phyloP scores from a whole-genome alignment of 1,284 basidiomycete species.

The Cutaneotrichosporon curvatum region DNA sequence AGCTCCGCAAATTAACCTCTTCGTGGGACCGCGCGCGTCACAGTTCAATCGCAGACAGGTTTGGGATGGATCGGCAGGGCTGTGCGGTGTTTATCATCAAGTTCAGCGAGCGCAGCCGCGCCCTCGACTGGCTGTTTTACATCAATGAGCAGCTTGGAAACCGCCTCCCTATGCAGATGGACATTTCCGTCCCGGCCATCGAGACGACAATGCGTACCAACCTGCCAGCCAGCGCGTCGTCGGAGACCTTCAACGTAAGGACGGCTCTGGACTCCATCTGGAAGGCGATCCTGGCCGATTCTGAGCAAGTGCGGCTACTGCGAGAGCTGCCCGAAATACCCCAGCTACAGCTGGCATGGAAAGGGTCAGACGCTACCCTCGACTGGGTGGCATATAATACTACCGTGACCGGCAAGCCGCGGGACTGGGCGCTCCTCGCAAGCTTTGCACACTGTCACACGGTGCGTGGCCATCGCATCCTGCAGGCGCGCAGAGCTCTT shows the following conservation, averaged over 20 bases:
- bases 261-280: slow-evolving; percentile 25
- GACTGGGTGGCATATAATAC: slow-evolving; percentile 40
- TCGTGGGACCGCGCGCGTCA: slow-evolving; percentile 3
- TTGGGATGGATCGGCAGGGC: slow-evolving; percentile 8
- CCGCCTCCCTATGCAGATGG: slow-evolving; percentile 31
- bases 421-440: slow-evolving; percentile 40
- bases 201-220: slow-evolving; percentile 29
- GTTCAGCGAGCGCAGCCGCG: slow-evolving; percentile 33
- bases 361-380: slow-evolving; percentile 26
- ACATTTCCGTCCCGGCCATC: slow-evolving; percentile 33
- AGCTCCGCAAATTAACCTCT: background rate
- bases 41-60: slow-evolving; percentile 5
- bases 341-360: slow-evolving; percentile 39
- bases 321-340: slow-evolving; percentile 16
- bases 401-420: slow-evolving; percentile 27
- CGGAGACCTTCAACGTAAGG: slow-evolving; percentile 17
- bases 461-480: slow-evolving; percentile 7
- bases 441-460: slow-evolving; percentile 26
- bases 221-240: slow-evolving; percentile 28
- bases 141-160: slow-evolving; percentile 38
- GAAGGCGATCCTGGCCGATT: slow-evolving; percentile 25
- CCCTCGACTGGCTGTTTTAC: slow-evolving; percentile 46
- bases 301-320: slow-evolving; percentile 24
- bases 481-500: slow-evolving; percentile 35
- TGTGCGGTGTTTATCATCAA: slow-evolving; percentile 36